phyloP scores from a whole-genome alignment of 2,329 filamentous ascomycete species.

The Myriangium duriaei region DNA sequence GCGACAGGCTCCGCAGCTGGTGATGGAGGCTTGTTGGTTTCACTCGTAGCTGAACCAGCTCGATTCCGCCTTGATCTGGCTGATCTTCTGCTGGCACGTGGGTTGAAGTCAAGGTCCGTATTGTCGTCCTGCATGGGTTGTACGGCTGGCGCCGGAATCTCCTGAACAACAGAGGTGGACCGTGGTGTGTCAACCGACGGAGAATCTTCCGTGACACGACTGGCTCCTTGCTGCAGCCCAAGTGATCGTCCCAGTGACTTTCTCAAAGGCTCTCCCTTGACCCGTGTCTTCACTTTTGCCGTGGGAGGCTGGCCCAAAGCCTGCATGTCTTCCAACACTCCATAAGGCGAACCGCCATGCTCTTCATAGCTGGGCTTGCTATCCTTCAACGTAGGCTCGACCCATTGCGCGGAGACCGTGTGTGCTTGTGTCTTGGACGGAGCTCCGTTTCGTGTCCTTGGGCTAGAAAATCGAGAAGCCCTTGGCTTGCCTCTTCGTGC shows the following conservation, averaged over 20 bases:
- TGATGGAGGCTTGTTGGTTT: conserved; percentile 2
- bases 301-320: conserved; percentile 63
- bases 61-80: conserved; percentile 15
- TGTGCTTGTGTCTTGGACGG: background rate
- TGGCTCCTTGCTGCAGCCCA: conserved; percentile 28
- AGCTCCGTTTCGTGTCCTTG: conserved; percentile 2
- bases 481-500: conserved; percentile 7
- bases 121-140: conserved; percentile 30
- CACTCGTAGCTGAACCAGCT: conserved; percentile 5
- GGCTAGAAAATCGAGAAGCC: conserved; percentile 8
- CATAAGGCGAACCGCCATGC: conserved; percentile 56
- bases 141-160: conserved; percentile 20
- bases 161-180: conserved; percentile 24
- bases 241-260: conserved; percentile 32
- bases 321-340: conserved; percentile 73
- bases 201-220: conserved; percentile 35
- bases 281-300: conserved; percentile 45
- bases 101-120: conserved; percentile 35
- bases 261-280: conserved; percentile 31
- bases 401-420: conserved; percentile 23
- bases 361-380: conserved; percentile 64
- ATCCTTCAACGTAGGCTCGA: conserved; percentile 43
- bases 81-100: conserved; percentile 23
- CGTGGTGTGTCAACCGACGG: conserved; percentile 27
- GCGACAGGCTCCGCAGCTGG: conserved; percentile 1